Percentiles rank a stretch among this genome's conserved stretches.
These are phyloP conservation scores for Chlamydomonas sphaeroides DNA, from an alignment of 139 green algal genomes.

Conservation along the genomic window DNA sequence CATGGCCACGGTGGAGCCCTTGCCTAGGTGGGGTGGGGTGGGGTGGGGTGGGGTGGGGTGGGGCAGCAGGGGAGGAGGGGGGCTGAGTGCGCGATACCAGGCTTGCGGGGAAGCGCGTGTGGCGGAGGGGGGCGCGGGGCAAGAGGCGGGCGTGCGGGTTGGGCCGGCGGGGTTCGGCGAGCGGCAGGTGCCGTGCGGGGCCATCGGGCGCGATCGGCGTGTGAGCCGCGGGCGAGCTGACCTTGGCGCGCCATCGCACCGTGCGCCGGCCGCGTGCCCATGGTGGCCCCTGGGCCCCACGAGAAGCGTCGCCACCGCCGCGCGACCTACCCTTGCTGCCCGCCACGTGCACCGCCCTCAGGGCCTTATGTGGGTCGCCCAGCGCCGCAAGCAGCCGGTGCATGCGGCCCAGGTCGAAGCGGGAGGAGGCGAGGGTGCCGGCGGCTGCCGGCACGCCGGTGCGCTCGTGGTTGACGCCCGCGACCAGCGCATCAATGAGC, in stretches of 20 bases:
- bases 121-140: no score
- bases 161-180: no score
- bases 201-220: no score
- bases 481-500: conserved; percentile 20
- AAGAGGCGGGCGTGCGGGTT: no score
- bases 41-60: background rate
- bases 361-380: conserved; percentile 67
- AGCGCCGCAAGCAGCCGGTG: conserved; percentile 67
- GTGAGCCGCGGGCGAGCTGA: no score
- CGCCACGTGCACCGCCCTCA: conserved; percentile 79
- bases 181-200: no score
- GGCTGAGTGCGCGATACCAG: no score
- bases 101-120: no score
- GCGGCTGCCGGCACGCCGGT: conserved; percentile 72
- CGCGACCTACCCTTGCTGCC: conserved; percentile 82
- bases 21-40: conserved; percentile 61
- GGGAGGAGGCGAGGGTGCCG: conserved; percentile 52
- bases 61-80: background rate
- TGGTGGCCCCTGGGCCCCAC: no score
- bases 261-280: no score
- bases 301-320: no score
- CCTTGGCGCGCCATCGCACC: no score
- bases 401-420: conserved; percentile 73
- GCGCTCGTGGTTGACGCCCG: conserved; percentile 73
- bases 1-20: conserved; percentile 82